phyloP scores from a whole-genome alignment of 23 red algal species.

The Cyanidium caldarium region DNA sequence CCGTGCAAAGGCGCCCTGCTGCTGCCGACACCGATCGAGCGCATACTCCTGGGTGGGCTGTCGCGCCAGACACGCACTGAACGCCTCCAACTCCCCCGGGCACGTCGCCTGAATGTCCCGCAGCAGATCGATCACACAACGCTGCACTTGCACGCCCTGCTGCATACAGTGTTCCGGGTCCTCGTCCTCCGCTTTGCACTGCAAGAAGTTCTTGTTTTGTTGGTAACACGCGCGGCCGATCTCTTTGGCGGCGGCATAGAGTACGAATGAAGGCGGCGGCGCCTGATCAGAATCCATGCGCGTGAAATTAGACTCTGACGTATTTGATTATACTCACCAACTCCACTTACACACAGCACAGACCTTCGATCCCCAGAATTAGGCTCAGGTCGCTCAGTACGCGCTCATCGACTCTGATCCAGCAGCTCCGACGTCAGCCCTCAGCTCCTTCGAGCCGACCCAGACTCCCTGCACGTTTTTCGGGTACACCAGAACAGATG shows the following conservation, averaged over 20 bases:
- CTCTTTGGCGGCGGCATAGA: slow-evolving; percentile 90
- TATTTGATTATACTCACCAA: no score
- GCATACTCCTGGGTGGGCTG: slow-evolving; percentile 68
- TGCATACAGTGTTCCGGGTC: slow-evolving; percentile 60
- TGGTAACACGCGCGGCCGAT: slow-evolving; percentile 33
- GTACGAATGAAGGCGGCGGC: slow-evolving; percentile 63
- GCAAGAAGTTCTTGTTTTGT: slow-evolving; percentile 51
- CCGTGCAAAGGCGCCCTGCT: slow-evolving; percentile 27
- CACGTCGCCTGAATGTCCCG: slow-evolving; percentile 30
- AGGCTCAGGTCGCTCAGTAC: no score
- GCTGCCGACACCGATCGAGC: slow-evolving; percentile 62
- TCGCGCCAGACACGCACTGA: slow-evolving; percentile 46
- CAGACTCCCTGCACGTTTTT: no score
- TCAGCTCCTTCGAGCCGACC: no score
- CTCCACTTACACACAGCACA: no score
- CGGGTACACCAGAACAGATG: no score
- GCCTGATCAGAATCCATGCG: no score
- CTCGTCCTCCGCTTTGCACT: slow-evolving; percentile 59
- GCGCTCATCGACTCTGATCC: no score
- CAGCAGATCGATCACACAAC: slow-evolving; percentile 27
- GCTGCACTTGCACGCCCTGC: slow-evolving; percentile 23
- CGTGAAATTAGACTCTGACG: no score
- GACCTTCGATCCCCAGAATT: no score
- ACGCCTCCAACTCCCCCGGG: slow-evolving; percentile 32
- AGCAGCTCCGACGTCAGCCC: no score